Conservation (phyloP, 208 protist species). For the Trypanosoma conorhini region DNA sequence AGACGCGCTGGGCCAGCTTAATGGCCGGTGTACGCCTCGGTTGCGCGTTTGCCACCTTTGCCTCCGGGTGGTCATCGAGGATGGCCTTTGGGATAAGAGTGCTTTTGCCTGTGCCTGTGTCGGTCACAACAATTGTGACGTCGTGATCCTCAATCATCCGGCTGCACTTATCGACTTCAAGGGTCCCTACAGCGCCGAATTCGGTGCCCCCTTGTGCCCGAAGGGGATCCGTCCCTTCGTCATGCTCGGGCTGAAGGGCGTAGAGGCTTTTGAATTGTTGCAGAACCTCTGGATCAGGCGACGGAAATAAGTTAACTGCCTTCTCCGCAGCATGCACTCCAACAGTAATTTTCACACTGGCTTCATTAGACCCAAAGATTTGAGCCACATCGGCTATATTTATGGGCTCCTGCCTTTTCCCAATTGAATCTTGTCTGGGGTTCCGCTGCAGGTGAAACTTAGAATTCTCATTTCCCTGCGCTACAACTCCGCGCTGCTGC, state of each 20-base stretch:
- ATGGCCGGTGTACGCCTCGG: constrained; percentile 81
- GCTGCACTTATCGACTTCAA: constrained; percentile 57
- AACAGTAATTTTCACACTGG: neutral
- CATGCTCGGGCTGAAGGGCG: constrained; percentile 49
- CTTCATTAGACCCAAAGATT: neutral
- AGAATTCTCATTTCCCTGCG: neutral
- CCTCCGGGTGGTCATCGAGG: constrained; percentile 38
- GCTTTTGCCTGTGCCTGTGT: constrained; percentile 90
- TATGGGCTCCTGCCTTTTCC: neutral
- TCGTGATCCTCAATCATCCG: constrained; percentile 72
- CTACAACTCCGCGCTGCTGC: neutral
- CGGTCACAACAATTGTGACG: constrained; percentile 85
- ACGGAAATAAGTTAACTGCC: neutral
- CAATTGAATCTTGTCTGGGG: neutral
- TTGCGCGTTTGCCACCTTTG: constrained; percentile 65
- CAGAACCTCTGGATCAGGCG: constrained; percentile 22
- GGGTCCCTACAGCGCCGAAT: constrained; percentile 41
- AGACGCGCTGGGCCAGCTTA: constrained; percentile 74
- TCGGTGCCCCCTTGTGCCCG: constrained; percentile 35
- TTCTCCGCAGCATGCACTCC: neutral
- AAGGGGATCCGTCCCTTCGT: constrained; percentile 35
- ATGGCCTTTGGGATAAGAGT: constrained; percentile 81
- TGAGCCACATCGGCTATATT: neutral
- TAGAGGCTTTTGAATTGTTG: constrained; percentile 61
- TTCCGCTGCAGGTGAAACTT: neutral